phyloP scores from a whole-genome alignment of 2,329 filamentous ascomycete genomes.

The Lecanicillium sp. region DNA sequence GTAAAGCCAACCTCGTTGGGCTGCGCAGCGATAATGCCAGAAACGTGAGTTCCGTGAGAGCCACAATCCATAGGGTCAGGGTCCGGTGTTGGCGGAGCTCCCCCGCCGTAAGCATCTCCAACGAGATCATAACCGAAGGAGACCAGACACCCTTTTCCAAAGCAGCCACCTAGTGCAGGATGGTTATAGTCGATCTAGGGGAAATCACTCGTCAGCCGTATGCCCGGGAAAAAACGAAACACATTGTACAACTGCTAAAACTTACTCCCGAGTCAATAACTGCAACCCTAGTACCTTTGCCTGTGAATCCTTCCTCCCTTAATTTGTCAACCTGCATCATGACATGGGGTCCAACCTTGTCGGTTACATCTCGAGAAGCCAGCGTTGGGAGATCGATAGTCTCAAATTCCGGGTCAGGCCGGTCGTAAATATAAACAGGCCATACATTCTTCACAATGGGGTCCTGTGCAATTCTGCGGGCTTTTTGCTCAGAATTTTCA shows the following conservation, averaged over 20 bases:
- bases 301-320: conserved; percentile 33
- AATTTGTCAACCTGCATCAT: conserved; percentile 30
- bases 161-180: conserved; percentile 43
- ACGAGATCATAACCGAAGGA: conserved; percentile 38
- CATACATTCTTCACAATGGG: conserved; percentile 2
- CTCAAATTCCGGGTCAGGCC: background rate
- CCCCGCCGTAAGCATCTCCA: conserved; percentile 25
- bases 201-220: background rate
- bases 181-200: conserved; percentile 37
- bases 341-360: conserved; percentile 17
- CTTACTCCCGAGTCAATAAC: conserved; percentile 19
- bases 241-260: conserved; percentile 19
- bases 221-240: background rate
- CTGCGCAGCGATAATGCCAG: conserved; percentile 37
- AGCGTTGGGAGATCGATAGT: background rate
- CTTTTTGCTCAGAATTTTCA: background rate
- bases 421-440: conserved; percentile 4
- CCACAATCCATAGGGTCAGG: conserved; percentile 30
- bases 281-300: conserved; percentile 34
- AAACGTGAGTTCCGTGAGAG: conserved; percentile 37
- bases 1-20: conserved; percentile 27
- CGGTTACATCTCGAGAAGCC: conserved; percentile 2
- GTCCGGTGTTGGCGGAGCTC: conserved; percentile 24
- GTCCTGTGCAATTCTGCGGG: background rate
- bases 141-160: conserved; percentile 39